Evolutionary conservation across 169 alveolate genomes (phyloP).

Genomic region (Ichthyophthirius multifiliis): DNA sequence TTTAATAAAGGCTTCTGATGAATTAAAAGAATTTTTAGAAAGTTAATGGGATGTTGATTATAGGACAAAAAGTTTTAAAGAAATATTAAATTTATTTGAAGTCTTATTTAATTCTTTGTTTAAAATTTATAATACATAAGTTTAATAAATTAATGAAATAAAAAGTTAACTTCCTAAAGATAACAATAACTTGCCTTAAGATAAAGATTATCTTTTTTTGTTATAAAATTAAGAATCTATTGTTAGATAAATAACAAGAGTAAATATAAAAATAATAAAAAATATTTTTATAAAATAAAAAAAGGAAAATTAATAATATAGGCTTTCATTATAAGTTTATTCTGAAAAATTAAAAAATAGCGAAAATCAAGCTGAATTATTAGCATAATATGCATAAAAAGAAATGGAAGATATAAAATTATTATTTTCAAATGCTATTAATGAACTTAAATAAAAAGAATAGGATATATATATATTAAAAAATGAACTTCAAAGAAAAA

Average conservation of each 20-base stretch:
- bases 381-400: neutral
- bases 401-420: neutral
- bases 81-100: neutral
- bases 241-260: neutral
- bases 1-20: neutral
- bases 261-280: neutral
- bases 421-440: neutral
- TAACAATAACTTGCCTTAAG: neutral
- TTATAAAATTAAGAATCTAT: neutral
- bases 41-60: neutral
- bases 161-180: neutral
- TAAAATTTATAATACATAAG: neutral
- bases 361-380: neutral
- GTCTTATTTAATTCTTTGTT: neutral
- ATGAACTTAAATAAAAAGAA: neutral
- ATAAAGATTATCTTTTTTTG: neutral
- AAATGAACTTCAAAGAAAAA: neutral
- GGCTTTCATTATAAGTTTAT: neutral
- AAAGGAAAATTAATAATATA: neutral
- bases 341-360: neutral
- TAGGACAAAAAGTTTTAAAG: neutral
- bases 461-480: neutral
- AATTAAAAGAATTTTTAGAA: constrained; percentile 1
- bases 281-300: no score
- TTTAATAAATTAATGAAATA: neutral